A percentile compares a stretch with the other conserved stretches of the same genome.
phyloP scores from a whole-genome alignment of 495 filamentous ascomycete genomes.

The Hypoxylon fragiforme region DNA sequence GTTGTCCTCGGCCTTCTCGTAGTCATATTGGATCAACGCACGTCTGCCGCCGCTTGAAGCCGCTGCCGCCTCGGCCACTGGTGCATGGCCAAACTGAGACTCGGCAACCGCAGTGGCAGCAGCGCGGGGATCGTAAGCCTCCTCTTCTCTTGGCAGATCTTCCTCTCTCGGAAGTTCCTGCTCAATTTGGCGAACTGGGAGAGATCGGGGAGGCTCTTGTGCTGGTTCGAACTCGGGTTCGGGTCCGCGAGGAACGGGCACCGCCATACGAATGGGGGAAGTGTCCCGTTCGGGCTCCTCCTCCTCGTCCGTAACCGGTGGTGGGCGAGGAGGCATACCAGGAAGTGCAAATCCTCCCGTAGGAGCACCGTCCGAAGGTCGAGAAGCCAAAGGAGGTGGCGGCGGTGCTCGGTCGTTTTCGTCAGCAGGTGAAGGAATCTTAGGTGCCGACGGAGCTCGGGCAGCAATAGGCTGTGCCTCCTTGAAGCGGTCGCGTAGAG shows the following conservation, averaged over 20 bases:
- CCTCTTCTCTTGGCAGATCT: slow-evolving; percentile 65
- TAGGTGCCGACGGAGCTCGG: slow-evolving; percentile 46
- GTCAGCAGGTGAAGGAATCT: slow-evolving; percentile 30
- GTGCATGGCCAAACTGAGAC: slow-evolving; percentile 38
- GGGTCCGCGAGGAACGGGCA: slow-evolving; percentile 73
- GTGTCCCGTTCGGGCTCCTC: slow-evolving; percentile 51
- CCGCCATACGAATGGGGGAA: slow-evolving; percentile 84
- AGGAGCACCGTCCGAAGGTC: slow-evolving; percentile 47
- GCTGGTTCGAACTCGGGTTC: slow-evolving; percentile 57
- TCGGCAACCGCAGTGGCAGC: slow-evolving; percentile 60
- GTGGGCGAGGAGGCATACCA: slow-evolving; percentile 65
- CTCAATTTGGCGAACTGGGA: slow-evolving; percentile 54
- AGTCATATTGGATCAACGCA: slow-evolving; percentile 89
- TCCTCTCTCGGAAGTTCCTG: slow-evolving; percentile 63
- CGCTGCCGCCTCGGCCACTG: slow-evolving; percentile 32
- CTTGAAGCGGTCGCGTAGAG: slow-evolving; percentile 77
- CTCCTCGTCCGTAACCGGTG: slow-evolving; percentile 57
- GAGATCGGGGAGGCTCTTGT: slow-evolving; percentile 51
- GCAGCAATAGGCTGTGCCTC: slow-evolving; percentile 66
- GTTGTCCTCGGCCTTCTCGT: slow-evolving; percentile 96
- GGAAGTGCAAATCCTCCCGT: slow-evolving; percentile 73
- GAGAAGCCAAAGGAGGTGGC: slow-evolving; percentile 61
- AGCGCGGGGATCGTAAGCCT: slow-evolving; percentile 63
- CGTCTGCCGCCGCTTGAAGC: slow-evolving; percentile 57
- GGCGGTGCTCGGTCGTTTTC: slow-evolving; percentile 53